Base-by-base conservation (phyloP, 495 filamentous ascomycete genomes). In the Parathielavia hyrcaniae region DNA sequence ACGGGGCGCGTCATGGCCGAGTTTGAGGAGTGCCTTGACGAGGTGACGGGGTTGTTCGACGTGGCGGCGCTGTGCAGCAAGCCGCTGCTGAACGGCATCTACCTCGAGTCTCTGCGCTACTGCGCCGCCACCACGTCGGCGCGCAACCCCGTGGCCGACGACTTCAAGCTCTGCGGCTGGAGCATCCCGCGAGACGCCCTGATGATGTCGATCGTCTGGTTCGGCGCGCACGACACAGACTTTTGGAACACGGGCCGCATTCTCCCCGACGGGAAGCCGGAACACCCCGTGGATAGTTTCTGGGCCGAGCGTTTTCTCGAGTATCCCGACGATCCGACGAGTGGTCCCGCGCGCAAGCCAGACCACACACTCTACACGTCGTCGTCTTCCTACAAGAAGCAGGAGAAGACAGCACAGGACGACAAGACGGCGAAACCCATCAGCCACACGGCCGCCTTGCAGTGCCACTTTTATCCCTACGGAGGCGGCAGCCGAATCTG, bases 301-400 rank as follows among this genome's bases (percentile, higher is more conserved):
- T 76, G 73, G 73, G 67, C 70, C 23, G 73, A 75, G 60, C 65
- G 70, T 5, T 76, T 74, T 43, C 45, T 76, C 13, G 61, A 67
- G n/a, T 72, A 70, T 16, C 62, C 69, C 0, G 61, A 61, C 46
- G 67, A 74, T 44, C 64, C 71, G 13, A n/a, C 40, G 4, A 71
- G 67, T 34, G 72, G 71, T 7, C 71, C 71, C 9, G 36, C 61
- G 7, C 56, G 62, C 49, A 63, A 62, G 62, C 0, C 45, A 5
- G 55, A 61, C 17, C 41, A 19, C 7, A 26, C 34, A 0, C 10
- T 53, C 10, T 20, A 46, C 23, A 30, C 26, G 6, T 19, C 38
- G 9, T n/a, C 53, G 6, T 1, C 35, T 11, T 1, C 44, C 2
- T 2, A 30, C 26, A 48, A 22, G 23, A 26, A 0, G 17, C n/a